Conservation (phyloP, 805 yeast species). For the Candida ulmi region DNA sequence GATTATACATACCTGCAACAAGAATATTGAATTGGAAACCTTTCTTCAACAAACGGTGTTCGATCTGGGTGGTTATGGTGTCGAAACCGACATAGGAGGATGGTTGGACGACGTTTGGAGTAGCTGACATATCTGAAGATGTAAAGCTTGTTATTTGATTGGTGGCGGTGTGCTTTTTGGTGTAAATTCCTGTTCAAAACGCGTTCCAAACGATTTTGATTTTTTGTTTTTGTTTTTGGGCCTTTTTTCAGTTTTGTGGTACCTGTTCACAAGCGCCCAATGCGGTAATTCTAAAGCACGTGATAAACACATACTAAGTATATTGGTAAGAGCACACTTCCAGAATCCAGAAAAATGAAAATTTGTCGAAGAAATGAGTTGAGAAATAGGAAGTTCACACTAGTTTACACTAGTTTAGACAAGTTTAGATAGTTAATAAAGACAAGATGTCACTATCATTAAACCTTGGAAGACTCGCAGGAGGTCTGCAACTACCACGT, state of each 20-base stretch:
- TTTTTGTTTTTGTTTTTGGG: background rate
- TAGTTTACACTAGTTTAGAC: too few species aligned
- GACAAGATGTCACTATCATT: conserved; percentile 16
- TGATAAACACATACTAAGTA: too few species aligned
- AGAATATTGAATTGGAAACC: conserved; percentile 93
- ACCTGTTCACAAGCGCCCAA: too few species aligned
- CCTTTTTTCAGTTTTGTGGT: background rate
- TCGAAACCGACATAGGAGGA: conserved; percentile 90
- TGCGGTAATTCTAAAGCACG: too few species aligned
- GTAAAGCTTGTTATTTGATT: too few species aligned
- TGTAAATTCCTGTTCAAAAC: conserved; percentile 15
- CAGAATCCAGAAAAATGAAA: too few species aligned
- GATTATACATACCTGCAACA: conserved; percentile 62
- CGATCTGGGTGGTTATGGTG: conserved; percentile 92
- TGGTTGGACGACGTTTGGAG: conserved; percentile 38
- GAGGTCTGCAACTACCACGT: conserved; percentile 16
- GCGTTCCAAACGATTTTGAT: conserved; percentile 3
- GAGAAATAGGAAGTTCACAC: too few species aligned
- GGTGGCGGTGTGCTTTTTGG: background rate
- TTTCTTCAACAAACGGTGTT: conserved; percentile 80
- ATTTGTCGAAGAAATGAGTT: background rate
- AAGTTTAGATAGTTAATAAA: too few species aligned
- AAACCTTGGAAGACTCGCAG: conserved; percentile 15
- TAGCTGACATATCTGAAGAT: conserved; percentile 1
- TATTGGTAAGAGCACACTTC: too few species aligned